Base-by-base conservation (phyloP, 352 stramenopile species). In the Phytophthora pistaciae region DNA sequence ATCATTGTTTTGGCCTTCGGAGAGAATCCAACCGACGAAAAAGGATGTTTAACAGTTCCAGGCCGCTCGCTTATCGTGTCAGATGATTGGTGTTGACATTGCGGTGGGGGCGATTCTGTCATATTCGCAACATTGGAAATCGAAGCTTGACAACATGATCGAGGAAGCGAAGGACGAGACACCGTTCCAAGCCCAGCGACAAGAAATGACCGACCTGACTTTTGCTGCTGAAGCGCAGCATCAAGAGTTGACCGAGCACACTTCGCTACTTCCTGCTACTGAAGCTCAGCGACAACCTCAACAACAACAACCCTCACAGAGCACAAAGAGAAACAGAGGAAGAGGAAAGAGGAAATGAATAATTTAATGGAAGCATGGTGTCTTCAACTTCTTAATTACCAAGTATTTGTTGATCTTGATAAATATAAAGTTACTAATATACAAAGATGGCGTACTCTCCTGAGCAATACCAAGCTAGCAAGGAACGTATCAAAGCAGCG, bases 121-220 rank as follows among this genome's bases (percentile, higher is more conserved):
- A 38, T 56, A 56, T 64, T 64, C 57, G 44, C 42, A 56, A 64
- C 23, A 64, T 56, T 64, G 42, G 57, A 56, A 56, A 64, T 55
- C 42, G n/a, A 64, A 48, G 57, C 27, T 64, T 23, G 25, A 56
- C 42, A 29, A 56, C 57, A 64, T 64, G 57, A 48, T 56, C 57
- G 57, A 64, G 27, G 57, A 64, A 56, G 57, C 57, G 57, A 56
- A 64, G 57, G 44, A 56, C 44, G 57, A 56, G 42, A 64, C 27
- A 36, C 57, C 42, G 57, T 64, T 56, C 48, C 57, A 64, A 56
- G 42, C 40, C 2, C 40, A 63, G 42, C 56, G 16, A 63, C 40
- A 44, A 54, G 56, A 54, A 63, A 31, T 63, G 56, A 54, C 25
- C 56, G 56, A 62, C 23, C 40, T 36, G 38, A 44, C 40, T 18